phyloP scores from a whole-genome alignment of 768 basidiomycete species.

The Tricholoma matsutake region DNA sequence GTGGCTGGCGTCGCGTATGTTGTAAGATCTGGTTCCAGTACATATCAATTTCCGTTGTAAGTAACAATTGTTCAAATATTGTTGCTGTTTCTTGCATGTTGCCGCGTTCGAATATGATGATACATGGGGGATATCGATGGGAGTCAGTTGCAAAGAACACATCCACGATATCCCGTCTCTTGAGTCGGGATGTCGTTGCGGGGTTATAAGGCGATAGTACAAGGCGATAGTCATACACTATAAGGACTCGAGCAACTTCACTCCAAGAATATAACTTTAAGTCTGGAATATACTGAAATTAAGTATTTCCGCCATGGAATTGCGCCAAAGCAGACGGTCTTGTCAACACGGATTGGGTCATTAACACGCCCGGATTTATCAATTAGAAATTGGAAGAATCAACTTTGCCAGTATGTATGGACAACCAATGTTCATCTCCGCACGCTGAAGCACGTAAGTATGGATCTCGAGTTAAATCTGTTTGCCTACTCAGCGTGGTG shows the following conservation, averaged over 20 bases:
- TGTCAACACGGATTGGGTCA: too few relatives aligned
- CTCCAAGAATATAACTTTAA: too few relatives aligned
- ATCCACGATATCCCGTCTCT: not conserved
- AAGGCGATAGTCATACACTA: too few relatives aligned
- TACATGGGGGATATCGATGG: not conserved
- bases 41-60: constrained; percentile 9
- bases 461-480: not conserved
- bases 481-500: not conserved
- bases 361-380: too few relatives aligned
- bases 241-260: too few relatives aligned
- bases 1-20: not conserved
- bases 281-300: too few relatives aligned
- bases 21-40: constrained; percentile 12
- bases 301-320: too few relatives aligned
- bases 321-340: too few relatives aligned
- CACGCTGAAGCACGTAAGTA: not conserved
- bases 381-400: too few relatives aligned
- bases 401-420: too few relatives aligned
- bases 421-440: not conserved
- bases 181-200: not conserved
- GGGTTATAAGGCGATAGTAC: too few relatives aligned
- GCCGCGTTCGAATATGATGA: not conserved
- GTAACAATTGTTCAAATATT: constrained; percentile 7
- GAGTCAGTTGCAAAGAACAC: not conserved
- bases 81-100: not conserved